Base-by-base conservation (phyloP, 1,139 yeast genomes). In the Wickerhamomyces sp. region DNA sequence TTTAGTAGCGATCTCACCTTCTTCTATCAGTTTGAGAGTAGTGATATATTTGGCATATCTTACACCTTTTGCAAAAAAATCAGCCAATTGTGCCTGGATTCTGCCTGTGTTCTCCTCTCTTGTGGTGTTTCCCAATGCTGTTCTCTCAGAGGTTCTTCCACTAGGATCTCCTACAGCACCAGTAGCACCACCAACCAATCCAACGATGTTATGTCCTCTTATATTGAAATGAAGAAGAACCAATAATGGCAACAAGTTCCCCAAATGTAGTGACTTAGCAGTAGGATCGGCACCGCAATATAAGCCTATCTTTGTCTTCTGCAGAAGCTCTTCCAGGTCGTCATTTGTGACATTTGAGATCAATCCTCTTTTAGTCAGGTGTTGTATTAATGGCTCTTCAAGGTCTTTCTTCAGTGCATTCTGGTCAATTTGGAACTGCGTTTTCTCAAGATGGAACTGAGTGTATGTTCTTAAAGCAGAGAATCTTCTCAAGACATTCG, bases 221-320 rank as follows among this genome's bases (percentile, higher is more conserved):
- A 90, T 64, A 47, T 78, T 78, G 59, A 89, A 90, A 59, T 94
- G 97, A 35, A 92, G 67, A 34, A 90, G 64, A 4, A 88, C 79
- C 81, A 94, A 77, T 47, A 92, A 64, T 1, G 98, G 98, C 31
- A 92, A 68, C 42, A 94, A 64, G 54, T 92, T 92, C 2, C 98
- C 99, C 46, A 92, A 64, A 64, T 92, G 99, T 24, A 92, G 67
- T 0, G 97, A 89, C 37, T 61, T 67, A 1, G 98, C 98, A 0
- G 96, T 81, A 1, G 99, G 98, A 57, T 92, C 99, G 0, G 97
- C 97, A 15, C 98, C 99, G 61, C 95, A 83, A 63, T 92, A 94
- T 14, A 87, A 59, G 16, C 82, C 78, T 55, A 38, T 63, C 21
- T 31, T 44, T 31, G 53, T 44, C 33, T 53, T 47, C 13, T 44